Evolutionary conservation across 139 green algal species (phyloP), one percentile per base, ranked within the genome.

Genomic region (Coelastrella sp.): DNA sequence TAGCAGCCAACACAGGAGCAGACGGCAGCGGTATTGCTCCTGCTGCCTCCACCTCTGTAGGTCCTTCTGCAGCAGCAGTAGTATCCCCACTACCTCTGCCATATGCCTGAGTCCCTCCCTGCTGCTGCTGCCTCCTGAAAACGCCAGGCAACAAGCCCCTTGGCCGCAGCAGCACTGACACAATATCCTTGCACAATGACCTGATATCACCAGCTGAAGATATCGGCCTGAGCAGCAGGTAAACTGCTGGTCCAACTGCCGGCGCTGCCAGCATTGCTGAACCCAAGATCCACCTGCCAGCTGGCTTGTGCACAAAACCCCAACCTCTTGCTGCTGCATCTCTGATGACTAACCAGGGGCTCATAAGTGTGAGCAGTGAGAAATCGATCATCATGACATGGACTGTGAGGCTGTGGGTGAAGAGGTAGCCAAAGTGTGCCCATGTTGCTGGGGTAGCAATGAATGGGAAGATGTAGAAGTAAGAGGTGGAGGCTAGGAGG

Each of bases 361-460:
- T 81, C 48, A 81, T 4, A 0, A 67, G 32, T 27, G 34, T 67
- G 19, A 81, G 30, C 32, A 81, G 11, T 25, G 15, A 15, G 21
- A 81, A 68, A 37, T 81, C 73, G 19, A 81, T 38, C 48, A 68
- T 60, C 73, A 81, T 81, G 17, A 81, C 73, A 15, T 68, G 32
- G 13, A 81, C 27, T 23, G 73, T 32, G 5, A 45, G 45, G 73
- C 73, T 81, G 73, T 81, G 73, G 32, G 11, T 62, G 13, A 40
- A 35, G 3, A 81, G 73, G 25, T 51, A 81, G 48, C 73, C 73
- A 68, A 81, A 81, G 21, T 81, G 73, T 4, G 73, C 73, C 73
- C 73, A 81, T 0, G 73, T 81, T 32, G 73, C 73, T 37, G 73
- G 35, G 34, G 43, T 81, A 30, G 35, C 41, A 59, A 25, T 34